Percentiles rank a stretch among this genome's conserved stretches.
Evolutionary conservation across 106 monocot genomes (phyloP).

Genomic region (Allium sativum): DNA sequence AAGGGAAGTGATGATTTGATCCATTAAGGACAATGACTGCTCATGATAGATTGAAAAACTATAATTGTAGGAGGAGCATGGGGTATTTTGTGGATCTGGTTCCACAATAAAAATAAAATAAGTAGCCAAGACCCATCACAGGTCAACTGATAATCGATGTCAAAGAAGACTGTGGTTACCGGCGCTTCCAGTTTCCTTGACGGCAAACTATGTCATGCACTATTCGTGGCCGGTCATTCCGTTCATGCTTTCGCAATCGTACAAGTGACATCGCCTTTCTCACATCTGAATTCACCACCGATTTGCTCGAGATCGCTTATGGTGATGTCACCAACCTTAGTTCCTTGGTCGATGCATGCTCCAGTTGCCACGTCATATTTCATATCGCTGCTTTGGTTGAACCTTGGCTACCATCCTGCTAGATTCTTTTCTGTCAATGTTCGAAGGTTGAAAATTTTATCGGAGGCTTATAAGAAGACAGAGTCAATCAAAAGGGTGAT

Average conservation of each 20-base stretch:
- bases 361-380: slow-evolving; percentile 67
- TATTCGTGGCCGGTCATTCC: slow-evolving; percentile 36
- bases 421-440: slow-evolving; percentile 69
- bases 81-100: no score
- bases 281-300: background rate
- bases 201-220: slow-evolving; percentile 49
- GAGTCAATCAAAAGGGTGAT: slow-evolving; percentile 52
- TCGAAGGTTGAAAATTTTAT: slow-evolving; percentile 58
- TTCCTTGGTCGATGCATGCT: slow-evolving; percentile 45
- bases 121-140: background rate
- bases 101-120: no score
- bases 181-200: slow-evolving; percentile 89
- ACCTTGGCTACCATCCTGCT: slow-evolving; percentile 83
- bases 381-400: slow-evolving; percentile 76
- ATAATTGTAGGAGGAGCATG: background rate
- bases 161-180: slow-evolving; percentile 61
- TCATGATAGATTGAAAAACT: background rate
- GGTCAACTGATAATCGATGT: background rate
- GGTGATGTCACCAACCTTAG: slow-evolving; percentile 79
- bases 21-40: background rate
- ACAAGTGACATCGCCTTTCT: slow-evolving; percentile 47
- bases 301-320: slow-evolving; percentile 45
- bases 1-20: background rate
- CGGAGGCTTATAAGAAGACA: slow-evolving; percentile 54
- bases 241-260: slow-evolving; percentile 58